Percentiles rank a stretch among this genome's conserved stretches.
Conservation (phyloP, 2,329 filamentous ascomycete genomes). For the Aspergillus bombycis region DNA sequence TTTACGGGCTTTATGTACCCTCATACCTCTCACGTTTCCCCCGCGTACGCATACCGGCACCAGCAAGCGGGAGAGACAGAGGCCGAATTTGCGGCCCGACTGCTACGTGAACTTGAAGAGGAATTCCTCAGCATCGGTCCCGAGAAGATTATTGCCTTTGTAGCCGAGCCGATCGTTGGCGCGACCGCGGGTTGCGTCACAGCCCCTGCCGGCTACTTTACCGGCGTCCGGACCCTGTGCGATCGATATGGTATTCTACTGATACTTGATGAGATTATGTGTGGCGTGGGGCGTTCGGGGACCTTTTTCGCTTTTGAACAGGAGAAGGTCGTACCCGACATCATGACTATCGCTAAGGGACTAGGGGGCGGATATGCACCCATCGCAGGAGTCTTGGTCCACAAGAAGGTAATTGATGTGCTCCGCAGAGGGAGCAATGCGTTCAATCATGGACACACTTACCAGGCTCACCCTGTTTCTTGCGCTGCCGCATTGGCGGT, state of each 20-base stretch:
- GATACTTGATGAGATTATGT: conserved; percentile 11
- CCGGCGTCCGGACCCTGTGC: not conserved
- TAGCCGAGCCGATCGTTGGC: conserved; percentile 6
- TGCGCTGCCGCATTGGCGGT: conserved; percentile 9
- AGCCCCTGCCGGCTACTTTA: conserved; percentile 4
- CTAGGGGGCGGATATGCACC: conserved; percentile 7
- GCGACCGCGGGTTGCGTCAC: conserved; percentile 7
- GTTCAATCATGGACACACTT: conserved; percentile 6
- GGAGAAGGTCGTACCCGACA: not conserved
- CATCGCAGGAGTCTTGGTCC: conserved; percentile 2
- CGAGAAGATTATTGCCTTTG: conserved; percentile 2
- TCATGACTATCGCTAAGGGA: conserved; percentile 6
- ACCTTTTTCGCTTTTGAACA: conserved; percentile 9
- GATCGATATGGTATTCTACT: not conserved
- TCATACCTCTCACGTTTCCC: conserved; percentile 5
- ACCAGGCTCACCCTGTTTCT: conserved; percentile 5
- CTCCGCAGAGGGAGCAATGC: not conserved
- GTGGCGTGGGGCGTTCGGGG: conserved; percentile 6
- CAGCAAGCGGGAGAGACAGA: not conserved
- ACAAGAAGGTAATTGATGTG: conserved; percentile 7
- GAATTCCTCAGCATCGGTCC: conserved; percentile 4
- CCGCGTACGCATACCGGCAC: conserved; percentile 4
- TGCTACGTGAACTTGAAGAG: conserved; percentile 1
- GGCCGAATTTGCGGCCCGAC: not conserved
- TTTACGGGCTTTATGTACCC: not conserved